phyloP scores from a whole-genome alignment of 2,329 filamentous ascomycete species.

The Talaromyces marneffei region DNA sequence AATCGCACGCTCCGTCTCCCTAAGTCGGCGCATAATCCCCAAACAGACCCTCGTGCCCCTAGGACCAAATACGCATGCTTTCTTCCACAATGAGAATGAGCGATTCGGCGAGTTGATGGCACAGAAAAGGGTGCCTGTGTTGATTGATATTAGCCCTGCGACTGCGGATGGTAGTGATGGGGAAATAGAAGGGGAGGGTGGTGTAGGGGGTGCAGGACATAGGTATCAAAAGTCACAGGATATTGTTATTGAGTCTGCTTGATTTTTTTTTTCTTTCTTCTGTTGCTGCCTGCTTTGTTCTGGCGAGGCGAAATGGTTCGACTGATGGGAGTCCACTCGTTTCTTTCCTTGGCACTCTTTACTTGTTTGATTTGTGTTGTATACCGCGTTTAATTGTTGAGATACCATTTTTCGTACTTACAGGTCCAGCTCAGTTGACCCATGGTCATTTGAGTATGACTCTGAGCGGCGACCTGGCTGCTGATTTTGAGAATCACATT shows the following conservation, averaged over 20 bases:
- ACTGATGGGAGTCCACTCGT: neutral
- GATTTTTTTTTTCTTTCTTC: neutral
- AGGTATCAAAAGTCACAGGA: constrained; percentile 29
- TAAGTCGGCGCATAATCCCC: constrained; percentile 25
- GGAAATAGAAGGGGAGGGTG: neutral
- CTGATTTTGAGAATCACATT: neutral
- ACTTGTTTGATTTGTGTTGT: neutral
- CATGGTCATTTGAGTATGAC: neutral
- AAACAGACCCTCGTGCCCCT: constrained; percentile 36
- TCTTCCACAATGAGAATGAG: constrained; percentile 20
- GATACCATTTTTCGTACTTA: constrained; percentile 5
- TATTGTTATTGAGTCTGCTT: constrained; percentile 26
- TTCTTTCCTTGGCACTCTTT: neutral
- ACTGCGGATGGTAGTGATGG: neutral
- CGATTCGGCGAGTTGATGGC: constrained; percentile 23
- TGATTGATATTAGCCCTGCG: constrained; percentile 22
- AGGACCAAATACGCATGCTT: constrained; percentile 13
- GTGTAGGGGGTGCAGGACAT: constrained; percentile 19
- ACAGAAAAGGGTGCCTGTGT: constrained; percentile 24
- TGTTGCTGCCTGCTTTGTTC: neutral
- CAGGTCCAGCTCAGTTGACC: neutral
- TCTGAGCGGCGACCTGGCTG: neutral
- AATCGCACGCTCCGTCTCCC: constrained; percentile 35
- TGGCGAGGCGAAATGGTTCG: no score
- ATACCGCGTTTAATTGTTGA: neutral